Conservation (phyloP, 805 yeast species). For the Ogataea dorogensis region DNA sequence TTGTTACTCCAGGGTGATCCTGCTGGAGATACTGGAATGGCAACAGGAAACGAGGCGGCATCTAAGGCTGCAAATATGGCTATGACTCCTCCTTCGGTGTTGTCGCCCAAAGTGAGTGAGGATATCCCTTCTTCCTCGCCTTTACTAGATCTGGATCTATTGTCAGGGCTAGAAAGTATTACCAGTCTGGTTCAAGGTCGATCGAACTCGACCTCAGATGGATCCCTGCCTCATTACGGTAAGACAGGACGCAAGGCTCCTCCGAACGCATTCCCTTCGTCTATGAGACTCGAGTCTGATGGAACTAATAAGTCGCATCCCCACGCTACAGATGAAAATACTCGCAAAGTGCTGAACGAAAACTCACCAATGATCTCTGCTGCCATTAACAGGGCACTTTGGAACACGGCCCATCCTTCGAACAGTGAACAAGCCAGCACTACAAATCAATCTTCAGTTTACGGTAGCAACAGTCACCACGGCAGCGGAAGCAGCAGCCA, state of each 20-base stretch:
- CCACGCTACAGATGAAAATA: constrained; percentile 11
- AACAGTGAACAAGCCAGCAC: constrained; percentile 3
- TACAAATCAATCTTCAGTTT: constrained; percentile 1
- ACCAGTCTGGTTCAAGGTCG: background rate
- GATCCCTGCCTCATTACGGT: background rate
- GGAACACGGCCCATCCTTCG: constrained; percentile 15
- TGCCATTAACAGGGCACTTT: constrained; percentile 34
- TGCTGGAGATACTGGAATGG: constrained; percentile 33
- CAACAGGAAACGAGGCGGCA: constrained; percentile 35
- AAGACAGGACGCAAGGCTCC: constrained; percentile 18
- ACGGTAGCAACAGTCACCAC: constrained; percentile 1
- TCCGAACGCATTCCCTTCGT: constrained; percentile 20
- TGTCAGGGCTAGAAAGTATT: constrained; percentile 6
- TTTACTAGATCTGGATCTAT: constrained; percentile 12
- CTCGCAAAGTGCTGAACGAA: constrained; percentile 21
- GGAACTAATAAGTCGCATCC: background rate
- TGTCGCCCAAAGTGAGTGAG: constrained; percentile 14
- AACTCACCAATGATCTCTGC: constrained; percentile 36
- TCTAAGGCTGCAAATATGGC: constrained; percentile 35
- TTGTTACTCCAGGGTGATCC: constrained; percentile 28
- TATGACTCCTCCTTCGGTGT: constrained; percentile 14
- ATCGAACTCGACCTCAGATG: background rate
- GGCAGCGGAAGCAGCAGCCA: background rate
- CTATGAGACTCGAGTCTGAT: constrained; percentile 19
- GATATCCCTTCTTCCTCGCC: constrained; percentile 24